A percentile compares a stretch with the other conserved stretches of the same genome.
Conservation (phyloP, 495 filamentous ascomycete genomes). For the Podospora australis region DNA sequence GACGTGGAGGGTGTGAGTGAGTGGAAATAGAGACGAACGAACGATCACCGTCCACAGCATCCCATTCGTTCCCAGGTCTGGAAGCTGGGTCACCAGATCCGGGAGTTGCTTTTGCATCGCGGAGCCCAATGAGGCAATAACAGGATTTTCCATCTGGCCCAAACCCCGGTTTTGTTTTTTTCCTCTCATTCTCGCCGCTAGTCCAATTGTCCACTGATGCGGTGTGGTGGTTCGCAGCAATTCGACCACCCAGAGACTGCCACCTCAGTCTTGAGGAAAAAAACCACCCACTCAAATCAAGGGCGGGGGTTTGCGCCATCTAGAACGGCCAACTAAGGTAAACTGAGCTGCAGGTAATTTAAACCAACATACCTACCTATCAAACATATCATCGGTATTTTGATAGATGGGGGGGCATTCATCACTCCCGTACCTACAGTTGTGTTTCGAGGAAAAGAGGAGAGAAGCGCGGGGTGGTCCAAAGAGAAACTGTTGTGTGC, state of each 20-base stretch:
- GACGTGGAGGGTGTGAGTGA: too few species aligned
- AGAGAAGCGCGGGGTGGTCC: too few species aligned
- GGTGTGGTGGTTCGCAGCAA: background rate
- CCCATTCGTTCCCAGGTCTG: too few species aligned
- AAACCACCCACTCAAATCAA: background rate
- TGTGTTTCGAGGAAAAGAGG: too few species aligned
- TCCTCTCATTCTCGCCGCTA: conserved; percentile 1
- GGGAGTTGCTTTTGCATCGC: background rate
- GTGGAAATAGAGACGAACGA: too few species aligned
- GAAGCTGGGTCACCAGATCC: conserved; percentile 1
- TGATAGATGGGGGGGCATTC: too few species aligned
- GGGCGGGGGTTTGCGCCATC: conserved; percentile 1
- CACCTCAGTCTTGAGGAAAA: conserved; percentile 10
- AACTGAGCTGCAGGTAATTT: conserved; percentile 5
- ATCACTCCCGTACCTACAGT: too few species aligned
- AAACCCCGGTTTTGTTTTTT: background rate
- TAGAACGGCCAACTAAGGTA: background rate
- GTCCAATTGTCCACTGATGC: too few species aligned
- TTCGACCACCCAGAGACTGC: conserved; percentile 19
- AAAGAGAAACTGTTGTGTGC: too few species aligned
- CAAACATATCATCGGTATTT: background rate
- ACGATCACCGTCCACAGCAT: too few species aligned
- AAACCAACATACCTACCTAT: too few species aligned
- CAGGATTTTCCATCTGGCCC: background rate
- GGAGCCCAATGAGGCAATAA: background rate